Evolutionary conservation across 2,329 filamentous ascomycete genomes (phyloP).

Genomic region (Hypoxylon sp.): DNA sequence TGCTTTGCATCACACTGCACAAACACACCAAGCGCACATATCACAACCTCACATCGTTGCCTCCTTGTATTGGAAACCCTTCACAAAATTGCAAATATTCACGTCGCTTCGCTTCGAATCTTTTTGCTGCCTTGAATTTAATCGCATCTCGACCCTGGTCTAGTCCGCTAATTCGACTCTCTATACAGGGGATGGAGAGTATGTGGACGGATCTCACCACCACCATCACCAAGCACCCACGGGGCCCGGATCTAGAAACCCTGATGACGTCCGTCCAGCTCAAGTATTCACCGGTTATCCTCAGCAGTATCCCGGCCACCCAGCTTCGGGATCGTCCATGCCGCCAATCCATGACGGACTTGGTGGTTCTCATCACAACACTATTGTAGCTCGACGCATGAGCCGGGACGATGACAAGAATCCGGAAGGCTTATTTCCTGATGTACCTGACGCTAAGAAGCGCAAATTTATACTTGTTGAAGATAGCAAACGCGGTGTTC

Average conservation of each 20-base stretch:
- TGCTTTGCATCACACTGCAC: slow-evolving; percentile 57
- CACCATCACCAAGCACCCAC: slow-evolving; percentile 76
- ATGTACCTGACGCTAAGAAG: slow-evolving; percentile 89
- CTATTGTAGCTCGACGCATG: slow-evolving; percentile 53
- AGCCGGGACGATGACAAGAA: slow-evolving; percentile 66
- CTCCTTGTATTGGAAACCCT: slow-evolving; percentile 54
- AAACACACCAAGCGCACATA: slow-evolving; percentile 58
- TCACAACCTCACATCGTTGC: slow-evolving; percentile 55
- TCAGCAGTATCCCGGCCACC: slow-evolving; percentile 57
- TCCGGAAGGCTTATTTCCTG: slow-evolving; percentile 83
- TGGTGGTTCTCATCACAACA: slow-evolving; percentile 56
- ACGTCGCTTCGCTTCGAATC: slow-evolving; percentile 47
- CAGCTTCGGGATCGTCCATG: slow-evolving; percentile 59
- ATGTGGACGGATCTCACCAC: slow-evolving; percentile 75
- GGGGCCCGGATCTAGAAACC: slow-evolving; percentile 61
- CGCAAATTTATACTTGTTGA: slow-evolving; percentile 98
- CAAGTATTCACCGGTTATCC: slow-evolving; percentile 57
- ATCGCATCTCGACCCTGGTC: slow-evolving; percentile 40
- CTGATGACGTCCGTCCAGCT: slow-evolving; percentile 70
- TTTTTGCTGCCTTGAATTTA: slow-evolving; percentile 44
- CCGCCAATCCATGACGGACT: slow-evolving; percentile 58
- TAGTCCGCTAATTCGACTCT: slow-evolving; percentile 53
- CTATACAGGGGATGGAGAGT: slow-evolving; percentile 72
- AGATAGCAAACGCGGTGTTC: slow-evolving; percentile 83
- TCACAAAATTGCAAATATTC: slow-evolving; percentile 51